Conservation (phyloP, 2,329 filamentous ascomycete genomes). For the Chaetomium globosum region DNA sequence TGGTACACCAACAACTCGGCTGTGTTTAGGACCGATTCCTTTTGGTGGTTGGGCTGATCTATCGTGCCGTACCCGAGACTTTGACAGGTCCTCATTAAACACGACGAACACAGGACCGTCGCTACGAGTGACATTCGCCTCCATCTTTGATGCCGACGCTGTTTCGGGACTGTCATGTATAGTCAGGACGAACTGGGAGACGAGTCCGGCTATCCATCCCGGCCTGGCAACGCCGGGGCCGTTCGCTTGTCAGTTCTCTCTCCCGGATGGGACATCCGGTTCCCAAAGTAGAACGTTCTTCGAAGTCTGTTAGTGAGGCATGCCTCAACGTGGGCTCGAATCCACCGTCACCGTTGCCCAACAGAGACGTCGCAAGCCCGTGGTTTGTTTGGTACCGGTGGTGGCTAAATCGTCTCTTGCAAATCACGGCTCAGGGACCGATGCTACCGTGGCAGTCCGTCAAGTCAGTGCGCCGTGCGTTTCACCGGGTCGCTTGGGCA, state of each 20-base stretch:
- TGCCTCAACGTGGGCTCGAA: constrained; percentile 12
- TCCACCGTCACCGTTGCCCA: constrained; percentile 11
- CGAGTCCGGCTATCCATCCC: neutral
- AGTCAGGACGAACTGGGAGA: neutral
- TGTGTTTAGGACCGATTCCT: constrained; percentile 9
- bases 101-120: neutral
- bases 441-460: constrained; percentile 14
- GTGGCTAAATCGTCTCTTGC: constrained; percentile 24
- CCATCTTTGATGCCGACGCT: constrained; percentile 2
- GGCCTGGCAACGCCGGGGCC: neutral
- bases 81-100: neutral
- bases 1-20: neutral
- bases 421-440: constrained; percentile 16
- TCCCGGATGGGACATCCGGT: constrained; percentile 18
- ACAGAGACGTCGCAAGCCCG: constrained; percentile 12
- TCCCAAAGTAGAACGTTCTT: constrained; percentile 3
- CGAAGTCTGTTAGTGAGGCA: neutral
- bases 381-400: constrained; percentile 25
- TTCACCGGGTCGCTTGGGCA: constrained; percentile 7
- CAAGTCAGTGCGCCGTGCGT: constrained; percentile 6
- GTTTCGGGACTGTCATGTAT: constrained; percentile 12
- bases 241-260: neutral
- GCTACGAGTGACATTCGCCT: constrained; percentile 8
- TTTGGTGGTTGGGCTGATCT: neutral
- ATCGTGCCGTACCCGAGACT: neutral